Percentiles rank a stretch among this genome's conserved stretches.
phyloP scores from a whole-genome alignment of 345 rosid genomes.

The Populus nigra region DNA sequence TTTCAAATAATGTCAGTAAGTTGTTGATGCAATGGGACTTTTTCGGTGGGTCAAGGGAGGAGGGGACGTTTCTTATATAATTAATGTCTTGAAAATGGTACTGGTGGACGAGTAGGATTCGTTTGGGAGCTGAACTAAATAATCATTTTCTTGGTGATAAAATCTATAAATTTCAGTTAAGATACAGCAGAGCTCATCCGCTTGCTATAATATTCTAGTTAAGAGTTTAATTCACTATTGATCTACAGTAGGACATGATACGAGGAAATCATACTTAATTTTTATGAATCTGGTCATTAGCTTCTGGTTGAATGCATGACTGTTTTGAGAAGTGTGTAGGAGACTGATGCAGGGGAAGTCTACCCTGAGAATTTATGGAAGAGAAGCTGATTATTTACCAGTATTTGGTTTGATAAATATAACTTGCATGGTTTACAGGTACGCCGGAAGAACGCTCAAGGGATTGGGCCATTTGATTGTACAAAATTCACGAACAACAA shows the following conservation, averaged over 20 bases:
- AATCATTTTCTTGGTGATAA: too few relatives aligned
- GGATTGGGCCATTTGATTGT: slow-evolving; percentile 87
- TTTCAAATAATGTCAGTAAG: neutral
- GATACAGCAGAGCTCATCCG: neutral
- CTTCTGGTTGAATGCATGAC: neutral
- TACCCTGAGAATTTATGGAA: neutral
- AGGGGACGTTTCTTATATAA: too few relatives aligned
- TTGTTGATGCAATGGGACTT: neutral
- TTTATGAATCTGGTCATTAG: neutral
- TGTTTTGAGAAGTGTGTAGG: neutral
- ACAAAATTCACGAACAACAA: slow-evolving; percentile 64
- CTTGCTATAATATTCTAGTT: neutral
- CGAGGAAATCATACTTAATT: neutral
- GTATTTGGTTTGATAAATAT: slow-evolving; percentile 4
- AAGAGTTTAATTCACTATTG: neutral
- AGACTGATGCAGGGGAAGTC: neutral
- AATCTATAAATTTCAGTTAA: too few relatives aligned
- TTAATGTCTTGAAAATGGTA: neutral
- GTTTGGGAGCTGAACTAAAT: neutral
- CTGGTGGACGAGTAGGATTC: neutral
- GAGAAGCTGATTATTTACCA: neutral
- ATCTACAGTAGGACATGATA: neutral
- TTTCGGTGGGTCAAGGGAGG: neutral
- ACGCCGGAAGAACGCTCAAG: slow-evolving; percentile 62
- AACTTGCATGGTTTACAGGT: slow-evolving; percentile 46